Conservation (phyloP, 805 yeast genomes). For the Kluyveromyces dobzhanskii region DNA sequence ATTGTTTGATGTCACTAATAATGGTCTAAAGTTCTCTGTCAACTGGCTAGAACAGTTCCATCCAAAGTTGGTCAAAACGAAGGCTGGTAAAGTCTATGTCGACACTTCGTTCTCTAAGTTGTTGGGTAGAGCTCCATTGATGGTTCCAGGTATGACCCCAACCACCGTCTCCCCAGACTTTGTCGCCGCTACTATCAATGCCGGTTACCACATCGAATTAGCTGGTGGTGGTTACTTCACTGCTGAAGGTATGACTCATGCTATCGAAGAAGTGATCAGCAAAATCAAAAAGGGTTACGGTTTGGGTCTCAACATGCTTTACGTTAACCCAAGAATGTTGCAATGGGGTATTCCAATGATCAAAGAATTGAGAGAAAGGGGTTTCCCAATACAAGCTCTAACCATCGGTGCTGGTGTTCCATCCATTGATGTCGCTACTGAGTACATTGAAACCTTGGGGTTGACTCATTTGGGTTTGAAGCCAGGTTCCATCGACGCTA, state of each 20-base stretch:
- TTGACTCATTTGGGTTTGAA: slow-evolving; percentile 91
- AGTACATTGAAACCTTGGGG: slow-evolving; percentile 87
- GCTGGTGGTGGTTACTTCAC: slow-evolving; percentile 98
- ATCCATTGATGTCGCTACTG: slow-evolving; percentile 92
- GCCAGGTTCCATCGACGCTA: slow-evolving; percentile 95
- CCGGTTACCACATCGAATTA: slow-evolving; percentile 95
- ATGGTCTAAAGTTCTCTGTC: slow-evolving; percentile 68
- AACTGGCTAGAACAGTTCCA: slow-evolving; percentile 87
- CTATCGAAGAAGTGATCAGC: slow-evolving; percentile 64
- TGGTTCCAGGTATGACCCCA: slow-evolving; percentile 99
- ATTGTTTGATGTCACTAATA: slow-evolving; percentile 61
- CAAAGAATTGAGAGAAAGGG: slow-evolving; percentile 77
- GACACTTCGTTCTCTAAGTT: slow-evolving; percentile 91
- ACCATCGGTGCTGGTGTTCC: slow-evolving; percentile 99
- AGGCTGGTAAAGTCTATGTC: slow-evolving; percentile 66
- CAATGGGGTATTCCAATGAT: slow-evolving; percentile 99
- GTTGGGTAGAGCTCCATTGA: slow-evolving; percentile 88
- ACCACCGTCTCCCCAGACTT: slow-evolving; percentile 92
- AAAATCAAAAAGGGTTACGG: slow-evolving; percentile 79
- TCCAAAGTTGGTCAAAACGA: slow-evolving; percentile 76
- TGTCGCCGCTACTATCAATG: slow-evolving; percentile 86
- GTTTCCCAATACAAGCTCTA: slow-evolving; percentile 92
- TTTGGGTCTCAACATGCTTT: slow-evolving; percentile 83
- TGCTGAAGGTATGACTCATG: slow-evolving; percentile 60
- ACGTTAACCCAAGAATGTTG: slow-evolving; percentile 94